phyloP scores from a whole-genome alignment of 257 asterid species.

The Perilla frutescens region DNA sequence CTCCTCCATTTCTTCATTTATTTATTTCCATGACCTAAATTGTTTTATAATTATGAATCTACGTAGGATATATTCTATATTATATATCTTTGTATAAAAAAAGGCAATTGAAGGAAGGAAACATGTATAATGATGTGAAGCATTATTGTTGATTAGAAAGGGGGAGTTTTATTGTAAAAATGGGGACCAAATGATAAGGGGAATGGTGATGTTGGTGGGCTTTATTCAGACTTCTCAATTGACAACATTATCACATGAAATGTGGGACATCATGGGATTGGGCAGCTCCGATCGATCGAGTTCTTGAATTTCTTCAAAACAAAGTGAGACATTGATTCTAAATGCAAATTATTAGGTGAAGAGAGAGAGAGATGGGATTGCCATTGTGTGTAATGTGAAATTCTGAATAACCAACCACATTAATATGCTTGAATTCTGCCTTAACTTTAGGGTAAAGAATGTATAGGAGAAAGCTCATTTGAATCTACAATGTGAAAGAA shows the following conservation, averaged over 20 bases:
- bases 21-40: neutral
- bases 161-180: neutral
- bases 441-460: constrained; percentile 62
- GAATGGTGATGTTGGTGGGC: constrained; percentile 47
- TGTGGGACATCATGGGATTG: constrained; percentile 45
- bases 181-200: constrained; percentile 47
- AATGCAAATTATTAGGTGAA: constrained; percentile 43
- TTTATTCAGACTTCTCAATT: constrained; percentile 46
- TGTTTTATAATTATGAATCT: too few species aligned
- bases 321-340: constrained; percentile 44
- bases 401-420: constrained; percentile 49
- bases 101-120: neutral
- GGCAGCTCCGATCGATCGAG: neutral
- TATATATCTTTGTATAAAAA: too few species aligned
- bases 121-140: constrained; percentile 17
- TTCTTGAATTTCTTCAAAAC: constrained; percentile 38
- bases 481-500: constrained; percentile 47
- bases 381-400: constrained; percentile 37
- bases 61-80: too few species aligned
- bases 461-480: constrained; percentile 38
- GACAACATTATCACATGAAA: constrained; percentile 49
- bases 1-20: neutral
- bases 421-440: constrained; percentile 46
- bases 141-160: constrained; percentile 15
- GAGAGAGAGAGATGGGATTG: constrained; percentile 19